phyloP scores from a whole-genome alignment of 2,329 filamentous ascomycete species.

The Xylaria sp. region DNA sequence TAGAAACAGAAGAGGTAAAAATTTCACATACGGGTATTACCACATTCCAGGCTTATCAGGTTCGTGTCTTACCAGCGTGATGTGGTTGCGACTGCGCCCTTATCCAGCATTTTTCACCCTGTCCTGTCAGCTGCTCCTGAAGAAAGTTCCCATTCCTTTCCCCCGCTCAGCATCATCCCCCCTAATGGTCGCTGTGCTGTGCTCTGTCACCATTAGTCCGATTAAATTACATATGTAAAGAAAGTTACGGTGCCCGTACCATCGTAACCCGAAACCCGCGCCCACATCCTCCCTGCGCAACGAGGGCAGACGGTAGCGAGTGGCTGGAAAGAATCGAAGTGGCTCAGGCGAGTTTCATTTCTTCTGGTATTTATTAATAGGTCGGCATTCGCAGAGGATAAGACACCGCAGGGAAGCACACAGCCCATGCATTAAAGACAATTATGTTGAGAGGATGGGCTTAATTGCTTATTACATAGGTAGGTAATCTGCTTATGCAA shows the following conservation, averaged over 20 bases:
- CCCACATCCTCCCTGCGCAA: background rate
- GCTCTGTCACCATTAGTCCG: background rate
- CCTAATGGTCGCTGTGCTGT: background rate
- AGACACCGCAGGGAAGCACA: background rate
- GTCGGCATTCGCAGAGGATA: background rate
- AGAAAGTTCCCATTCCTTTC: background rate
- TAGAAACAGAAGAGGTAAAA: background rate
- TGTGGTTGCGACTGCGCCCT: slow-evolving; percentile 4
- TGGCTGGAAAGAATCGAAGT: background rate
- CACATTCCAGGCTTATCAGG: background rate
- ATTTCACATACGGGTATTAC: background rate
- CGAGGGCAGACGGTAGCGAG: background rate
- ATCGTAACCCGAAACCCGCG: background rate
- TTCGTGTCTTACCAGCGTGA: background rate
- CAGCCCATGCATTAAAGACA: too few species aligned
- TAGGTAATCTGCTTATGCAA: background rate
- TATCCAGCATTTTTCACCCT: background rate
- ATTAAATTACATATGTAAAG: too few species aligned
- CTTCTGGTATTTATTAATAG: background rate
- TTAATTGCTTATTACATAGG: background rate
- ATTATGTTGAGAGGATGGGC: background rate
- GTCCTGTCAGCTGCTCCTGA: background rate
- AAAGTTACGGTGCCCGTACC: background rate
- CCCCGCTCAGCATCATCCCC: background rate
- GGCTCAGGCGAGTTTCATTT: background rate